These are phyloP conservation scores for Saccharomyces hybrid DNA, from an alignment of 1,139 yeast genomes.

Conservation along the genomic window DNA sequence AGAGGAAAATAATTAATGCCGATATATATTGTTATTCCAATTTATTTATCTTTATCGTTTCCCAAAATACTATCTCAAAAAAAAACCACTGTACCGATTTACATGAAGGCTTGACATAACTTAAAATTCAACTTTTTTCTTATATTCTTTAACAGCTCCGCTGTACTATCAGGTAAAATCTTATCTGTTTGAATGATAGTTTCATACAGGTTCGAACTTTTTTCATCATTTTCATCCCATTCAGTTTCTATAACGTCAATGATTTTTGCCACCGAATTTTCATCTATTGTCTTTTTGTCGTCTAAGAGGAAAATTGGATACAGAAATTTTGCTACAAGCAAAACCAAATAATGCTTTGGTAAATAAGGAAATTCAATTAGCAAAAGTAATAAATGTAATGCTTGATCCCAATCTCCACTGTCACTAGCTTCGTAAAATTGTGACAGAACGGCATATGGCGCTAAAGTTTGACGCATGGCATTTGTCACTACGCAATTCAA, in stretches of 20 bases:
- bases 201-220: slow-evolving; percentile 15
- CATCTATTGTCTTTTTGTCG: slow-evolving; percentile 16
- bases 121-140: slow-evolving; percentile 24
- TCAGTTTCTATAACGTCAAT: slow-evolving; percentile 22
- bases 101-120: slow-evolving; percentile 29
- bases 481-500: slow-evolving; percentile 38
- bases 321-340: slow-evolving; percentile 24
- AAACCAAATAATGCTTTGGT: slow-evolving; percentile 46
- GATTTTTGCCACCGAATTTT: slow-evolving; percentile 17
- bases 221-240: slow-evolving; percentile 18
- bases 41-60: too few species aligned
- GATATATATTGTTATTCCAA: too few species aligned
- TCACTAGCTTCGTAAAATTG: slow-evolving; percentile 39
- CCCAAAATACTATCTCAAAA: too few species aligned
- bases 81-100: slow-evolving; percentile 2
- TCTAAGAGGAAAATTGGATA: slow-evolving; percentile 23
- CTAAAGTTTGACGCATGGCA: slow-evolving; percentile 54
- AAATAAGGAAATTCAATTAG: slow-evolving; percentile 58
- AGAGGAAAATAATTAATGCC: too few species aligned
- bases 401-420: slow-evolving; percentile 26
- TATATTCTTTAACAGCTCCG: slow-evolving; percentile 14
- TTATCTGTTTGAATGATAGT: slow-evolving; percentile 7
- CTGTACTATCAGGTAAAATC: slow-evolving; percentile 17
- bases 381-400: slow-evolving; percentile 40
- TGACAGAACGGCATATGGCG: slow-evolving; percentile 66